These are phyloP conservation scores for Fusarium verrucosum DNA, from an alignment of 2,329 filamentous ascomycete species.

Conservation along the genomic window DNA sequence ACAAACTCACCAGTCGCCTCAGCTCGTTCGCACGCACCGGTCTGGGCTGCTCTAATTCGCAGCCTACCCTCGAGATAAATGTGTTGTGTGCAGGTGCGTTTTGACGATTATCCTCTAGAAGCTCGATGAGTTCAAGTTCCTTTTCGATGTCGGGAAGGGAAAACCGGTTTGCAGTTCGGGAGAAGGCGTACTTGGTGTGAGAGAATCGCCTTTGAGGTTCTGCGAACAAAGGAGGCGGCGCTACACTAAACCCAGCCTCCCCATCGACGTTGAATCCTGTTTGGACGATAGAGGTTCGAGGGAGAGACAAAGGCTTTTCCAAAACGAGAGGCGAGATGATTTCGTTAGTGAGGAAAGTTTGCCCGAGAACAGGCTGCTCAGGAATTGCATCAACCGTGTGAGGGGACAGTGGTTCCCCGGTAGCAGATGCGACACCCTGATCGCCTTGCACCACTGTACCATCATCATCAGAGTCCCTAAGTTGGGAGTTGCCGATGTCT, in stretches of 20 bases:
- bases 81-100: slow-evolving; percentile 31
- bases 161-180: slow-evolving; percentile 1
- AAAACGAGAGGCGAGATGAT: slow-evolving; percentile 21
- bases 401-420: slow-evolving; percentile 2
- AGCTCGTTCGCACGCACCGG: slow-evolving; percentile 47
- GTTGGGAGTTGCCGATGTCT: not conserved
- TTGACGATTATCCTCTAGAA: slow-evolving; percentile 14
- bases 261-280: slow-evolving; percentile 39
- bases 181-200: not conserved
- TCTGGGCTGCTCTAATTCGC: slow-evolving; percentile 46
- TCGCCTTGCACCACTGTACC: not conserved
- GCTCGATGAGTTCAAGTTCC: not conserved
- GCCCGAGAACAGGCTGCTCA: slow-evolving; percentile 2
- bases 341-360: slow-evolving; percentile 14
- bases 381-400: slow-evolving; percentile 12
- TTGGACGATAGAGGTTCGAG: not conserved
- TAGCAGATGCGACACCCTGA: not conserved
- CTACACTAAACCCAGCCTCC: slow-evolving; percentile 16
- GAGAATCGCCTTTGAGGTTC: slow-evolving; percentile 6
- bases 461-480: not conserved
- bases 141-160: slow-evolving; percentile 7
- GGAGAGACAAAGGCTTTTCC: slow-evolving; percentile 12
- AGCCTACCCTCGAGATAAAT: slow-evolving; percentile 44
- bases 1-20: slow-evolving; percentile 45
- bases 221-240: slow-evolving; percentile 9